These are phyloP conservation scores for Sorghum bicolor DNA, from an alignment of 176 grass and related monocot species.

Conservation along the genomic window DNA sequence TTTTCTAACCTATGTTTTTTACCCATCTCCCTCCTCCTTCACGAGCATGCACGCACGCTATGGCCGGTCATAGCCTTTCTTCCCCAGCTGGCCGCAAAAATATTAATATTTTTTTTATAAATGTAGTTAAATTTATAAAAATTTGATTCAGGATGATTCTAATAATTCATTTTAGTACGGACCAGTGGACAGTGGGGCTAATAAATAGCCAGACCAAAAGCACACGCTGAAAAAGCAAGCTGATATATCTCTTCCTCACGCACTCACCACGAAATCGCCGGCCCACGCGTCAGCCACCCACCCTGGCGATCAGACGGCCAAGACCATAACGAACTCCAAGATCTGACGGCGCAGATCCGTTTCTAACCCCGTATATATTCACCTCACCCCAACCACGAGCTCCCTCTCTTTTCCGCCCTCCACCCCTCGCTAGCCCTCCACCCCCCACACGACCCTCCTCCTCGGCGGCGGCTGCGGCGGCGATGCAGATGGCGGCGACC, in stretches of 20 bases:
- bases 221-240: not conserved
- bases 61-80: too few relatives aligned
- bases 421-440: slow-evolving; percentile 29
- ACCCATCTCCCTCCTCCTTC: too few relatives aligned
- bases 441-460: slow-evolving; percentile 29
- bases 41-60: too few relatives aligned
- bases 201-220: not conserved
- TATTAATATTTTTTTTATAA: not conserved
- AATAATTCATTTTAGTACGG: not conserved
- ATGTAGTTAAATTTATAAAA: not conserved
- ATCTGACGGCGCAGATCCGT: slow-evolving; percentile 38
- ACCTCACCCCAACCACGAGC: slow-evolving; percentile 29
- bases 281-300: slow-evolving; percentile 23
- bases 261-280: not conserved
- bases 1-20: too few relatives aligned
- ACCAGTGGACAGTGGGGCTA: not conserved
- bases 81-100: too few relatives aligned
- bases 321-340: not conserved
- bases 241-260: not conserved
- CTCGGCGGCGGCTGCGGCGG: slow-evolving; percentile 25
- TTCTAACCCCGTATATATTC: slow-evolving; percentile 9
- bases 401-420: slow-evolving; percentile 50
- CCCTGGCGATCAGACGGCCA: slow-evolving; percentile 23
- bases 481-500: slow-evolving; percentile 54
- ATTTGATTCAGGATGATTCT: not conserved